Conservation (phyloP, 768 basidiomycete genomes). For the Coprinopsis sp. region DNA sequence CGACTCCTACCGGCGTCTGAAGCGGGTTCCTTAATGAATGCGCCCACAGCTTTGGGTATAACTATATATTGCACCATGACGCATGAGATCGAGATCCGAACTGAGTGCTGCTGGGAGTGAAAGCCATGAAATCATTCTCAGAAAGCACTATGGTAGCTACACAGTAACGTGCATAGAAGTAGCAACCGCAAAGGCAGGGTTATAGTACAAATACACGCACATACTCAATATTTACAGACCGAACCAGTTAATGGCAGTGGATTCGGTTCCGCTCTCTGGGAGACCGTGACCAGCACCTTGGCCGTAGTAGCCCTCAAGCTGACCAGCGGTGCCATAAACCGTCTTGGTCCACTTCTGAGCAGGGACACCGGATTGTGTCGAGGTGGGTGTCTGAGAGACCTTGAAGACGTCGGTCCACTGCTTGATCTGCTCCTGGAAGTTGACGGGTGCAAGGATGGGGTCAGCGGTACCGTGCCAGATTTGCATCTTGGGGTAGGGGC, state of each 20-base stretch:
- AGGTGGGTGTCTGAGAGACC: constrained; percentile 1
- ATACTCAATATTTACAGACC: constrained; percentile 4
- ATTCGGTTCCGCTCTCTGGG: constrained; percentile 12
- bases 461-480: constrained; percentile 48
- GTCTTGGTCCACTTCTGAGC: constrained; percentile 10
- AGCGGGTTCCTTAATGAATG: too few relatives aligned
- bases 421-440: constrained; percentile 13
- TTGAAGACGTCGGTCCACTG: constrained; percentile 13
- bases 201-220: too few relatives aligned
- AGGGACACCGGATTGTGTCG: constrained; percentile 5
- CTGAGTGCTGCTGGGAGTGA: too few relatives aligned
- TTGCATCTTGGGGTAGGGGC: constrained; percentile 46
- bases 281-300: constrained; percentile 12
- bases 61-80: too few relatives aligned
- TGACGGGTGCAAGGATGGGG: constrained; percentile 6
- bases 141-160: too few relatives aligned
- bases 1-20: too few relatives aligned
- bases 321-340: constrained; percentile 10
- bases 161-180: too few relatives aligned
- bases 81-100: too few relatives aligned
- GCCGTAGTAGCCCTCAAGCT: constrained; percentile 12
- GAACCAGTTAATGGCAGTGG: constrained; percentile 9
- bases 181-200: too few relatives aligned
- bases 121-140: too few relatives aligned
- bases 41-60: too few relatives aligned